Conservation (phyloP, 2,329 filamentous ascomycete genomes). For the Alternaria brassicae region DNA sequence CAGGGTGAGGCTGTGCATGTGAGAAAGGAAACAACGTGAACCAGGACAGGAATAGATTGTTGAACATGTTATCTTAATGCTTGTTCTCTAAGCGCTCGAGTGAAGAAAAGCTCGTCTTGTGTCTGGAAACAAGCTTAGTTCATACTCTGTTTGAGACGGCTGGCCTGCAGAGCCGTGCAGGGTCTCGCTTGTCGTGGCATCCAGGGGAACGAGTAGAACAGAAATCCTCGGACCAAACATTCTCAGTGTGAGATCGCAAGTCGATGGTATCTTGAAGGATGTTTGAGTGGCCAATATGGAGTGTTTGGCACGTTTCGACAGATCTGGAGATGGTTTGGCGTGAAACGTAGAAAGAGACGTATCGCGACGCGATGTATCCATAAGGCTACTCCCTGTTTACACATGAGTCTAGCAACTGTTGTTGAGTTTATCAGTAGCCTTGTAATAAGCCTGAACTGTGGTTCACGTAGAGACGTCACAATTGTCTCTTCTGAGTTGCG, state of each 20-base stretch:
- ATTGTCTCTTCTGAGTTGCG: not conserved
- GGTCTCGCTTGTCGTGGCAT: not conserved
- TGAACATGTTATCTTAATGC: not conserved
- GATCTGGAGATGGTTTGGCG: not conserved
- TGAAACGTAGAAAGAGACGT: constrained; percentile 3
- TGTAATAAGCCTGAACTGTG: not conserved
- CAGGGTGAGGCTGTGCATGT: constrained; percentile 15
- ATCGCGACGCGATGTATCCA: not conserved
- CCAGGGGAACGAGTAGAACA: not conserved
- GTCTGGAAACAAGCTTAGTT: not conserved
- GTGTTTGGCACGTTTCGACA: constrained; percentile 7
- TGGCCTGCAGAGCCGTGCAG: not conserved
- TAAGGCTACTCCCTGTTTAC: not conserved
- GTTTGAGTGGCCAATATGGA: not conserved
- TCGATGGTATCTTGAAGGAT: not conserved
- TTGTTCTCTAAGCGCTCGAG: not conserved
- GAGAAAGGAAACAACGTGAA: not conserved
- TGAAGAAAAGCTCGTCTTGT: not conserved
- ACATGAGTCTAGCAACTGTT: not conserved
- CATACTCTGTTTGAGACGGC: not conserved
- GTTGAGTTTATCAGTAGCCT: not conserved
- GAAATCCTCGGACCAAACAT: not conserved
- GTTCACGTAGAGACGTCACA: not conserved
- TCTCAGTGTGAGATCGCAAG: not conserved
- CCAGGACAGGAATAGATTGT: not conserved